Evolutionary conservation across 805 yeast species (phyloP), one percentile per base, ranked within the genome.

Genomic region (Debaryomyces tyrocola): DNA sequence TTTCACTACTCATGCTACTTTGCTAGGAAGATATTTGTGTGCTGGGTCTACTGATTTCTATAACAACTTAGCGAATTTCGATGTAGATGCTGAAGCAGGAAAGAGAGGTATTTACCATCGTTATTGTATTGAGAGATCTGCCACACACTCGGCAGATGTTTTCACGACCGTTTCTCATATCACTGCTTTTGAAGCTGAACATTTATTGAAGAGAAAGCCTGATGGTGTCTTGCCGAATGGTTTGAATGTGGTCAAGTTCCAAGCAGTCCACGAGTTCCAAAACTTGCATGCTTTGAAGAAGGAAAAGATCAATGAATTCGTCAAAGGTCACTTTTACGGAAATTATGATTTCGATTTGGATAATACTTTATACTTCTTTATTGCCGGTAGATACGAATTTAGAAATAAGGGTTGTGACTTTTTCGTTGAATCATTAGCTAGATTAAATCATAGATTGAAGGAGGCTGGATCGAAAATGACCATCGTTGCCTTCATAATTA

Each of bases 191-290:
- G 99, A 92, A 68, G 76, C 92, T 6, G 98, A 92, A 70, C 95
- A 91, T 66, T 75, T 92, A 66, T 77, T 92, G 55, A 94, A 92
- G 62, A 80, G 99, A 53, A 91, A 92, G 67, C 99, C 99, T 1
- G 99, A 92, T 63, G 99, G 99, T 3, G 97, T 92, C 18, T 79
- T 94, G 62, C 99, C 99, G 45, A 92, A 92, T 64, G 99, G 99
- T 20, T 77, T 92, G 52, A 92, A 92, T 63, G 98, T 92, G 44
- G 90, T 91, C 52, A 92, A 92, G 72, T 92, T 92, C 70, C 92
- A 88, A 60, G 98, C 98, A 1, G 96, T 92, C 56, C 99, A 92
- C 69, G 99, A 92, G 72, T 92, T 92, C 74, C 99, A 92, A 71
- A 92, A 94, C 68, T 75, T 92, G 68, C 99, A 92, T 72, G 97